Evolutionary conservation across 108 stramenopile species (phyloP), one percentile per base, ranked within the genome.

Genomic region (Nitzschia putrida): DNA sequence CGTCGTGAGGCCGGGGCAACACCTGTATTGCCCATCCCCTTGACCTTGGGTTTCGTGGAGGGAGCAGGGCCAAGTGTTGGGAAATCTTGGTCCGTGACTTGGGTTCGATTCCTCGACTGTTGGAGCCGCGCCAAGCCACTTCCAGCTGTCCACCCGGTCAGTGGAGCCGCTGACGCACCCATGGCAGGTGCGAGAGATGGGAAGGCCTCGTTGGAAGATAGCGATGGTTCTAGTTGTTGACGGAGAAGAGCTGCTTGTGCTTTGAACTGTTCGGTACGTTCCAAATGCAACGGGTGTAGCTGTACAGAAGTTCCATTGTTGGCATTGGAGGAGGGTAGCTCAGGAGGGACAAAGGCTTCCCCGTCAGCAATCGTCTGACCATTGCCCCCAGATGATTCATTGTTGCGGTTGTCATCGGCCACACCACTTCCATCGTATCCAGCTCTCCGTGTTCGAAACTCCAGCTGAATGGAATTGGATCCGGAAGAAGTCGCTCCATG

Each of bases 321-420:
- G 4, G 47, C 37, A 3, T 16, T 22, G 10, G 26, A 29, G 12
- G 51, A 59, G 54, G 84, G 82, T 55, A 90, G 72, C 0, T 80
- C 87, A 39, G 81, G 86, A 1, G 94, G 94, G 18, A 95, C 94
- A 78, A 95, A 95, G 50, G 85, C 94, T 84, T 89, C 80, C 10
- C 91, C 94, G 73, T 95, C 82, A 60, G 90, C 42, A n/a, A 85
- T 88, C 53, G 68, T 88, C 34, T 83, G 74, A 71, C 90, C 91
- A 56, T 92, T 90, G 11, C 75, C 68, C 11, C 69, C 81, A 2
- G 47, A 2, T 10, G 71, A 77, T 0, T 87, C 78, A 13, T 58
- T 61, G 25, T 78, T 64, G 42, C 85, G 78, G 21, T 67, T 54
- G 20, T 80, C 71, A 39, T 58, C 6, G 18, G 57, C 68, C 12